Base-by-base conservation (phyloP, 1,284 basidiomycete species). In the Trametes polyzona region DNA sequence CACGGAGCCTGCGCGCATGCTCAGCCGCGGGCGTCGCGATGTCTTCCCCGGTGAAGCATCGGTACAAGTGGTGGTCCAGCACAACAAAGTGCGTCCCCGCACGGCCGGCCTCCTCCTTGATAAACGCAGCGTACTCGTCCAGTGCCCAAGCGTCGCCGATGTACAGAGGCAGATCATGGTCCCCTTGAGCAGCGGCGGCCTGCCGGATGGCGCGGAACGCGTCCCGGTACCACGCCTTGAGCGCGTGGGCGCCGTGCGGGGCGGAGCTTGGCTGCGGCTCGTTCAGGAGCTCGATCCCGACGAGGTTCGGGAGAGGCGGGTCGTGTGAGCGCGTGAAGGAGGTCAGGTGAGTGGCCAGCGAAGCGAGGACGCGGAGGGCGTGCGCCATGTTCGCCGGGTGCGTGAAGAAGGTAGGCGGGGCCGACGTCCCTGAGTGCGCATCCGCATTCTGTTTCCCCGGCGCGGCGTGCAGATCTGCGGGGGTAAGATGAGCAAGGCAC, bases 11-110 rank as follows among this genome's bases (percentile, higher is more conserved):
- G 0, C 67, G 64, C 5, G 85, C 78, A 67, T 93, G 91, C 48
- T 84, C 78, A 10, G 79, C 71, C 0, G 83, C 88, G 1, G 81
- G 72, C 4, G 82, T 84, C 1, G 67, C 63, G 27, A 77, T 83
- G 71, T 95, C 93, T 4, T 76, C 74, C 10, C 64, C 65, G 19
- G 88, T 91, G 71, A 92, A 92, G 71, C 91, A 94, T 32, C 93
- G 83, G 70, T 95, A 96, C 19, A 95, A 80, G 69, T 95, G 93
- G 67, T 95, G 89, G 73, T 96, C 93, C 27, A 93, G 74, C 16
- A 88, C 84, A 16, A 87, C 75, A 29, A 86, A 85, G 24, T 73
- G 70, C 63, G 74, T 57, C 66, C 69, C 50, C 44, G 66, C 33
- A n/a, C 33, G 6, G 14, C n/a, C 33, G 14, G 17, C 5, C 33